phyloP scores from a whole-genome alignment of 1,284 basidiomycete genomes.

The Ceratobasidium papillatum region DNA sequence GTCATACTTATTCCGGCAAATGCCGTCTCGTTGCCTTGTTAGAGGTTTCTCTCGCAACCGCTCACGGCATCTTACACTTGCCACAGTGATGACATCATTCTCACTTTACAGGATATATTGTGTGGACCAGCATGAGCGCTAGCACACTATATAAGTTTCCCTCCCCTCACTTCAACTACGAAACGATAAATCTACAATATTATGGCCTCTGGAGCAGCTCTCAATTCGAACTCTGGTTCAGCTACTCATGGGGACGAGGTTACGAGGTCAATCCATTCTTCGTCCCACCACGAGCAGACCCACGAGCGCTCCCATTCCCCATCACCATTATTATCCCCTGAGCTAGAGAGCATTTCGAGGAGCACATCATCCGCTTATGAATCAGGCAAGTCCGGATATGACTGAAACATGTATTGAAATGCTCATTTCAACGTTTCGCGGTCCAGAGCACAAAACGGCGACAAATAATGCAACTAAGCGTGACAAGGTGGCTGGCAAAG shows the following conservation, averaged over 20 bases:
- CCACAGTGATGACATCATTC: not conserved
- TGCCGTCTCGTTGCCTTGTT: not conserved
- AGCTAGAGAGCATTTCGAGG: not conserved
- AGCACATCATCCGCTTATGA: not conserved
- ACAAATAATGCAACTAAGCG: conserved; percentile 5
- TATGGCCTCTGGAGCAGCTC: not conserved
- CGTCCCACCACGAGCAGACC: not conserved
- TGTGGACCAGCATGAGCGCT: too few relatives aligned
- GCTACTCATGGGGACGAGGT: not conserved
- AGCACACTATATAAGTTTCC: too few relatives aligned
- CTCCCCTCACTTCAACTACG: too few relatives aligned
- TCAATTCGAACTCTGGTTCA: not conserved
- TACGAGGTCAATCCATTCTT: conserved; percentile 4
- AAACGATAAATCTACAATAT: too few relatives aligned
- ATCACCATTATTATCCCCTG: not conserved
- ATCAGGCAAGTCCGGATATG: not conserved
- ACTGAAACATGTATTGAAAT: too few relatives aligned
- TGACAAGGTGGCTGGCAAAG: conserved; percentile 26
- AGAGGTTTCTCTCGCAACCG: not conserved
- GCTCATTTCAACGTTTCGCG: not conserved
- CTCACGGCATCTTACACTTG: conserved; percentile 1
- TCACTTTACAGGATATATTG: not conserved
- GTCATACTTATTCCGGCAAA: not conserved
- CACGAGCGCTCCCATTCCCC: not conserved
- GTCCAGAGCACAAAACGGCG: not conserved